These are phyloP conservation scores for Camellia lanceoleosa DNA, from an alignment of 148 eudicot species.

Conservation along the genomic window DNA sequence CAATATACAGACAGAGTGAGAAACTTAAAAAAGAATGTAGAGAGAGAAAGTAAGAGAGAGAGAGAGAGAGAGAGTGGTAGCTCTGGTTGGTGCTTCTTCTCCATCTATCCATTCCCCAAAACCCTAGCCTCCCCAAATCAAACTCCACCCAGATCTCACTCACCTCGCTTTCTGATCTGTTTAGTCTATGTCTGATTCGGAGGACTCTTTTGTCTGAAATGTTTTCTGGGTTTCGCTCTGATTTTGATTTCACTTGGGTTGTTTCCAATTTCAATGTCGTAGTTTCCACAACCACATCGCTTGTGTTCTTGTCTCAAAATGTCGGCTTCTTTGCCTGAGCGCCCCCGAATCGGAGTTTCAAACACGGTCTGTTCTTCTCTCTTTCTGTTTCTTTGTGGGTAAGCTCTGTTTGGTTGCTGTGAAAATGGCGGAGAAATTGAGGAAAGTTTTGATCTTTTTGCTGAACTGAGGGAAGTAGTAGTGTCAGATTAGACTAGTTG, in stretches of 20 bases:
- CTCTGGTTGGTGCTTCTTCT: conserved; percentile 15
- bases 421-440: not conserved
- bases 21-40: not conserved
- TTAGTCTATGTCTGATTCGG: conserved; percentile 18
- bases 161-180: conserved; percentile 8
- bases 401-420: not conserved
- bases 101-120: conserved; percentile 20
- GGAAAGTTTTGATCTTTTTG: not conserved
- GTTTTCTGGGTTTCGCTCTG: not conserved
- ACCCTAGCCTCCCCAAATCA: conserved; percentile 26
- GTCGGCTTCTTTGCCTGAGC: conserved; percentile 54
- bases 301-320: conserved; percentile 27
- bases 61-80: not conserved
- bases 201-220: conserved; percentile 10
- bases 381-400: not conserved
- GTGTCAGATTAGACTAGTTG: not conserved
- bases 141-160: conserved; percentile 7
- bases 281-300: not conserved
- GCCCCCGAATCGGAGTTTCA: conserved; percentile 51
- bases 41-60: conserved; percentile 6
- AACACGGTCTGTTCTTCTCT: conserved; percentile 40
- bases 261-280: not conserved
- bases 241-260: not conserved
- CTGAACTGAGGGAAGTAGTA: not conserved
- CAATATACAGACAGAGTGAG: not conserved